Percentiles rank a stretch among this genome's conserved stretches.
Conservation (phyloP, 1,139 yeast species). For the Pneumocystis canis region DNA sequence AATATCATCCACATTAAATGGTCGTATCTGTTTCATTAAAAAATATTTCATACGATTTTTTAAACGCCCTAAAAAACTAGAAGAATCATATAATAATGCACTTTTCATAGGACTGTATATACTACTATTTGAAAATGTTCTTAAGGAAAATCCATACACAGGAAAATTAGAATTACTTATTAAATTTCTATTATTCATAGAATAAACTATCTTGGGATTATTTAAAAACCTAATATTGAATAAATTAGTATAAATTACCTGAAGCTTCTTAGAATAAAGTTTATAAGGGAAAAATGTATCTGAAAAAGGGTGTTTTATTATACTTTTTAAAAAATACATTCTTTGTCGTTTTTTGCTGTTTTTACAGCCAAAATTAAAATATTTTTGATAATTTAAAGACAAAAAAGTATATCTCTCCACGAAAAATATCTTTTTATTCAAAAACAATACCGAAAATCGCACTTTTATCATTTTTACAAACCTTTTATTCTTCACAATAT, state of each 20-base stretch:
- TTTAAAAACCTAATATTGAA: not conserved
- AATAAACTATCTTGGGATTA: not conserved
- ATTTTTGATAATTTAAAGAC: not conserved
- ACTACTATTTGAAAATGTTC: not conserved
- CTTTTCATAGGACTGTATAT: slow-evolving; percentile 25
- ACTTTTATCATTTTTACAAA: too few relatives aligned
- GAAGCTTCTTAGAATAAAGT: not conserved
- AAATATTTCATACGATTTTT: slow-evolving; percentile 56
- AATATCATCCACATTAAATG: slow-evolving; percentile 77
- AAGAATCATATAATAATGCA: slow-evolving; percentile 40
- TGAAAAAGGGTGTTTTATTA: not conserved
- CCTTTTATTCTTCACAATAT: too few relatives aligned
- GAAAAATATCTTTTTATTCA: too few relatives aligned
- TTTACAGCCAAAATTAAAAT: not conserved
- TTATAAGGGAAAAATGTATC: not conserved
- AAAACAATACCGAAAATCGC: not conserved
- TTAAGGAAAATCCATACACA: slow-evolving; percentile 11
- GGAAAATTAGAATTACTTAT: slow-evolving; percentile 23
- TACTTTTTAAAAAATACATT: not conserved
- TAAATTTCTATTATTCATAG: not conserved
- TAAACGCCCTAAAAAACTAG: slow-evolving; percentile 36
- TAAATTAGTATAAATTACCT: not conserved
- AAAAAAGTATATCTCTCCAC: not conserved
- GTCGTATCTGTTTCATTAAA: slow-evolving; percentile 45
- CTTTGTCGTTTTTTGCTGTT: not conserved